Base-by-base conservation (phyloP, 805 yeast species). In the Novakomyces olei region DNA sequence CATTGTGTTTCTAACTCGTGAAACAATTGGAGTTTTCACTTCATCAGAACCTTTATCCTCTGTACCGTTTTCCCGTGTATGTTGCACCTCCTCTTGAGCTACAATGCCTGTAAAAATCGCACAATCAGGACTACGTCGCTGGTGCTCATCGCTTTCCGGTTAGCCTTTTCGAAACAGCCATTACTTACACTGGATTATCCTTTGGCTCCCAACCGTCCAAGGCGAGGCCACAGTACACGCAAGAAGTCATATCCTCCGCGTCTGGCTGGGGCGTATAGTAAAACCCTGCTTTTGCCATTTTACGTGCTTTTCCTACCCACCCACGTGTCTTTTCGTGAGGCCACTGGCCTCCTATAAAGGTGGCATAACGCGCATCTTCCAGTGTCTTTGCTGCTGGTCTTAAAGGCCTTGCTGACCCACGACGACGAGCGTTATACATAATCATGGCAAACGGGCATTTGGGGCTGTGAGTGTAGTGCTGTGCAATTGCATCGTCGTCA, bases 171-270 rank as follows among this genome's bases (percentile, higher is more conserved):
- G n/a, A n/a, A n/a, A n/a, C n/a, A n/a, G 16, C 5, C 15, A 17
- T 22, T 5, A 27, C 43, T 19, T 31, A 38, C 38, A 60, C 37
- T 0, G 83, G 85, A 36, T 64, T 68, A 49, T 78, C 88, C 2
- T 54, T 59, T 1, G 50, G 46, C 36, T 65, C 76, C 91, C 91
- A 77, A 2, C 80, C 81, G 34, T 74, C 75, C 10, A 67, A 51
- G 1, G 72, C 62, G 14, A 63, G 53, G 7, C 65, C 66, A 49
- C 92, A 77, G 44, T 67, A 67, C 40, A 65, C 56, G 46, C 92
- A 77, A 2, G 65, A 54, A 1, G 69, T 68, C 18, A 64, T 58
- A 45, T 71, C 75, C 33, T 63, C 69, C 24, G 54, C 56, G 6
- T 26, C 44, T 2, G 56, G 51, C 18, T 47, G 39, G 2, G 79